Evolutionary conservation across 805 yeast genomes (phyloP).

Genomic region (Huiozyma sinensis): DNA sequence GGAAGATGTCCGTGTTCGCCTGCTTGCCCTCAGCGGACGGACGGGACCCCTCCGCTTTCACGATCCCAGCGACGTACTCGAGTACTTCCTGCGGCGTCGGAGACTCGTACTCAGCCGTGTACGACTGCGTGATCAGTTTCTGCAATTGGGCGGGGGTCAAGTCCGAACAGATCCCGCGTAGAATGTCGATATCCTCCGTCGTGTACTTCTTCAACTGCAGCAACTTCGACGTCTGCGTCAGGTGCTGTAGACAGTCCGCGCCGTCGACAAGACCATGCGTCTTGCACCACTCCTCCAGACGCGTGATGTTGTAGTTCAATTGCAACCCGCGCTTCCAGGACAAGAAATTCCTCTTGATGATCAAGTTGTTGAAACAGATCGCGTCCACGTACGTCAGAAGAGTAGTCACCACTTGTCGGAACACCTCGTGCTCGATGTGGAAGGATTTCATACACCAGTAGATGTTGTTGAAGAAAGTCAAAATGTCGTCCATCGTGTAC

Average conservation of each 20-base stretch:
- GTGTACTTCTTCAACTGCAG: constrained; percentile 86
- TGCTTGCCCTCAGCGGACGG: constrained; percentile 35
- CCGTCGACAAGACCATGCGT: constrained; percentile 86
- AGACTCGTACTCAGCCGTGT: constrained; percentile 87
- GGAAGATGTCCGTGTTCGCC: constrained; percentile 51
- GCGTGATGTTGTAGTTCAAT: constrained; percentile 89
- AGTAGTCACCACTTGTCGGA: constrained; percentile 75
- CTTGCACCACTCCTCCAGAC: constrained; percentile 98
- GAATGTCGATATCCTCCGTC: constrained; percentile 78
- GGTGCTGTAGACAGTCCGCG: constrained; percentile 68
- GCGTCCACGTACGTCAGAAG: constrained; percentile 82
- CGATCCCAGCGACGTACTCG: constrained; percentile 70
- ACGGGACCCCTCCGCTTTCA: constrained; percentile 39
- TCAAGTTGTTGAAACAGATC: constrained; percentile 85
- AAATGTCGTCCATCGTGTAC: constrained; percentile 88
- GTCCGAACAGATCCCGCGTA: constrained; percentile 90
- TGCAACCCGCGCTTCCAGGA: constrained; percentile 98
- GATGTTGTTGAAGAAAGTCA: constrained; percentile 79
- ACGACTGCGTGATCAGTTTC: constrained; percentile 78
- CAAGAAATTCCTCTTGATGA: constrained; percentile 87
- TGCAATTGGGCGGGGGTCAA: constrained; percentile 94
- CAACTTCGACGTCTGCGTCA: constrained; percentile 86
- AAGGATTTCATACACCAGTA: constrained; percentile 90
- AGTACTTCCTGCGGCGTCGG: constrained; percentile 79
- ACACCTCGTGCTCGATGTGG: constrained; percentile 74